Evolutionary conservation across 78 protist genomes (phyloP).

Genomic region (Dictyostelium capitatum): DNA sequence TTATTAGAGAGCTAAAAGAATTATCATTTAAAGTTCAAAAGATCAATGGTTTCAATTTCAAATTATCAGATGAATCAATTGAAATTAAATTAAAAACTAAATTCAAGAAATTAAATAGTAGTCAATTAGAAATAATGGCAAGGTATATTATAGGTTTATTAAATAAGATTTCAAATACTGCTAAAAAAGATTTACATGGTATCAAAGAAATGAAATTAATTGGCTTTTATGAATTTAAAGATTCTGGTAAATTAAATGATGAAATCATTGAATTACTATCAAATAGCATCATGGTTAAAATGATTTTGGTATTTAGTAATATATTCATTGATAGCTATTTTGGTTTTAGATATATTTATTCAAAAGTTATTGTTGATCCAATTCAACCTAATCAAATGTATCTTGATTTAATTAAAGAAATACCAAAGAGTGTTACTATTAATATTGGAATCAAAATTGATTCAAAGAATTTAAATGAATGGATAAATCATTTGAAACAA

Average conservation of each 20-base stretch:
- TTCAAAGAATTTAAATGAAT: too few species aligned
- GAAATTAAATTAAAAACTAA: background rate
- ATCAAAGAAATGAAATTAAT: background rate
- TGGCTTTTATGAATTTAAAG: background rate
- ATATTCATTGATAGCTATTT: background rate
- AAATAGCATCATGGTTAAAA: background rate
- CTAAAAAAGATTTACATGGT: background rate
- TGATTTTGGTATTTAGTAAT: background rate
- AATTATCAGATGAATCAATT: background rate
- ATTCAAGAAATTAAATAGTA: background rate
- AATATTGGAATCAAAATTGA: too few species aligned
- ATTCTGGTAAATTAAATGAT: background rate
- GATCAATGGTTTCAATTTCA: background rate
- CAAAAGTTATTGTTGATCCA: background rate
- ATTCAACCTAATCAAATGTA: background rate
- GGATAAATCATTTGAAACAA: background rate
- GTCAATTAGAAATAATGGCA: background rate
- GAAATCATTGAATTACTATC: background rate
- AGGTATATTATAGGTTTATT: background rate
- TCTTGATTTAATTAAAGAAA: background rate
- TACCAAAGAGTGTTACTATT: too few species aligned
- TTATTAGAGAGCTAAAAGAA: constrained; percentile 25
- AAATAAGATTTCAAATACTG: background rate
- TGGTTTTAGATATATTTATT: background rate
- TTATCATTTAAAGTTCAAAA: background rate